These are phyloP conservation scores for Maudiozyma humilis DNA, from an alignment of 1,139 yeast genomes.

Conservation along the genomic window DNA sequence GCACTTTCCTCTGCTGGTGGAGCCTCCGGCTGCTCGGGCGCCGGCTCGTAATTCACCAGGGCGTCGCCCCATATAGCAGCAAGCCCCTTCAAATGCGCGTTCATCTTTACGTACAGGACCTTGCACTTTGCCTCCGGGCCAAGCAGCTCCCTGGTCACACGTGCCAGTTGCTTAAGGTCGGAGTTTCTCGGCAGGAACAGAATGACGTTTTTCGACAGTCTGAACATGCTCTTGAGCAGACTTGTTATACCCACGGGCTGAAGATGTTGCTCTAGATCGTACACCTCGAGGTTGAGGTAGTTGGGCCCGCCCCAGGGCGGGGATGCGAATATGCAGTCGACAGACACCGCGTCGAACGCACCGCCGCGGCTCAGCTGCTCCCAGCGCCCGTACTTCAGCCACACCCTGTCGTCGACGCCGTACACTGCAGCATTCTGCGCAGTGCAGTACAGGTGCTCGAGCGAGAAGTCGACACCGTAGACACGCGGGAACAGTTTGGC, in stretches of 20 bases:
- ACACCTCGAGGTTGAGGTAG: constrained; percentile 42
- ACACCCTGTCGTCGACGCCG: constrained; percentile 45
- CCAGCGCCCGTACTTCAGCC: constrained; percentile 52
- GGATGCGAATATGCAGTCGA: constrained; percentile 69
- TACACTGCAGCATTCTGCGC: constrained; percentile 66
- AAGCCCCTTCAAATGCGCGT: constrained; percentile 46
- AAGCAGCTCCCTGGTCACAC: constrained; percentile 39
- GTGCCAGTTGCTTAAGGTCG: constrained; percentile 47
- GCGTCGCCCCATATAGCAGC: constrained; percentile 52
- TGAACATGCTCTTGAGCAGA: constrained; percentile 38
- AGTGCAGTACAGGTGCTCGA: constrained; percentile 58
- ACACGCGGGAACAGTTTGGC: constrained; percentile 51
- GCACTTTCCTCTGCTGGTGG: background rate
- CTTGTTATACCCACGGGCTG: constrained; percentile 45
- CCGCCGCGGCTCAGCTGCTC: constrained; percentile 31
- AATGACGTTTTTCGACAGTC: constrained; percentile 47
- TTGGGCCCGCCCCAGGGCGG: constrained; percentile 98
- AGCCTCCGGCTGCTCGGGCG: background rate
- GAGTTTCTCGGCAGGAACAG: constrained; percentile 73
- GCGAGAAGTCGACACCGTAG: constrained; percentile 59
- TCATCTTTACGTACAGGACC: constrained; percentile 39
- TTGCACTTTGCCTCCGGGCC: constrained; percentile 43
- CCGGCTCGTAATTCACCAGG: constrained; percentile 16
- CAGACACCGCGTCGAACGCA: constrained; percentile 28
- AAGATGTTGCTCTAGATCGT: constrained; percentile 38